Evolutionary conservation across 176 grass and related monocot species (phyloP).

Genomic region (Puccinellia tenuiflora): DNA sequence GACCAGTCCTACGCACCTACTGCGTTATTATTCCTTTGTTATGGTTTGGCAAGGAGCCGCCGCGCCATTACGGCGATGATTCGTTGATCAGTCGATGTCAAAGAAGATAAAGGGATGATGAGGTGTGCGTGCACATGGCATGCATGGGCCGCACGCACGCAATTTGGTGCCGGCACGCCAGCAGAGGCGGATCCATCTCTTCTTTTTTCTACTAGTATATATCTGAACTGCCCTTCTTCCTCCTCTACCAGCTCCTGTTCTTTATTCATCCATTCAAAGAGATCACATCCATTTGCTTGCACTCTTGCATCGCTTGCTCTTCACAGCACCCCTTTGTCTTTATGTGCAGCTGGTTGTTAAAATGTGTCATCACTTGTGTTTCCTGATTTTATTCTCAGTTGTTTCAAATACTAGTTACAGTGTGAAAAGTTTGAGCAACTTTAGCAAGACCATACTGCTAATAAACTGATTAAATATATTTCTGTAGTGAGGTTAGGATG

Average conservation of each 20-base stretch:
- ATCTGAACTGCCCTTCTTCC: neutral
- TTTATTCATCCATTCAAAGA: neutral
- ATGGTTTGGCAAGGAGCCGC: neutral
- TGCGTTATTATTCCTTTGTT: neutral
- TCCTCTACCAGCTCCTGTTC: neutral
- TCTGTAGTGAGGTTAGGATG: neutral
- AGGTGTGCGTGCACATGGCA: slow-evolving; percentile 21
- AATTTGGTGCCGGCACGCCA: slow-evolving; percentile 14
- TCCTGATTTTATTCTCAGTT: too few relatives aligned
- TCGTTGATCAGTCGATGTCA: neutral
- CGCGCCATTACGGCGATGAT: neutral
- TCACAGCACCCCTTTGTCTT: neutral
- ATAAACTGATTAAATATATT: too few relatives aligned
- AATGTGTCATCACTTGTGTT: too few relatives aligned
- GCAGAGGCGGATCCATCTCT: neutral
- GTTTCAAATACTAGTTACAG: too few relatives aligned
- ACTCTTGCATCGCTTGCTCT: neutral
- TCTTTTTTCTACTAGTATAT: neutral
- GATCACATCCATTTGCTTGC: neutral
- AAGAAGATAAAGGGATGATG: neutral
- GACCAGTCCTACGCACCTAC: neutral
- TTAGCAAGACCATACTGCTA: too few relatives aligned
- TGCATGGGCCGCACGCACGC: slow-evolving; percentile 29
- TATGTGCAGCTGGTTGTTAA: neutral
- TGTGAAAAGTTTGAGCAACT: too few relatives aligned